Evolutionary conservation across 768 basidiomycete species (phyloP).

Genomic region (Amanita pallidorosea): DNA sequence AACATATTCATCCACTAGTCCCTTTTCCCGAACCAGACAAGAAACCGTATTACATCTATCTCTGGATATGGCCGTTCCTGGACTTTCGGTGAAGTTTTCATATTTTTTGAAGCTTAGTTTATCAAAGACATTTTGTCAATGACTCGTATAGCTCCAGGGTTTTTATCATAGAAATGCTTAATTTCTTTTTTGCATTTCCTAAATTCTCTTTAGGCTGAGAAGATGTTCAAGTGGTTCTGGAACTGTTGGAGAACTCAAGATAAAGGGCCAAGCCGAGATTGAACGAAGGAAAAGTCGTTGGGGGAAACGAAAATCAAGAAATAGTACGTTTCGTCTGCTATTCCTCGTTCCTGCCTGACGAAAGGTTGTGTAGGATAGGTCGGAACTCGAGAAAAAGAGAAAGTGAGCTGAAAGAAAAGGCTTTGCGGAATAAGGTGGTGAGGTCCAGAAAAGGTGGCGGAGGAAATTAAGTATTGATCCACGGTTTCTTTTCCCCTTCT

Average conservation of each 20-base stretch:
- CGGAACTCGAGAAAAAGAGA: slow-evolving; percentile 60
- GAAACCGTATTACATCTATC: too few species aligned
- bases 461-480: neutral
- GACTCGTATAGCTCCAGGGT: too few species aligned
- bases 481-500: slow-evolving; percentile 1
- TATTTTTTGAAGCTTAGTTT: too few species aligned
- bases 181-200: too few species aligned
- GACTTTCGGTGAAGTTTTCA: too few species aligned
- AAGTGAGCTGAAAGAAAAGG: slow-evolving; percentile 73
- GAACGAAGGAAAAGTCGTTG: slow-evolving; percentile 45
- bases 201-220: too few species aligned
- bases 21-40: too few species aligned
- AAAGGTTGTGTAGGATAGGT: slow-evolving; percentile 13
- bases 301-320: slow-evolving; percentile 28
- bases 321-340: slow-evolving; percentile 7
- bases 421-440: slow-evolving; percentile 73
- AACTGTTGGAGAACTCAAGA: slow-evolving; percentile 48
- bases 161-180: too few species aligned
- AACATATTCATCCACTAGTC: too few species aligned
- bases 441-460: slow-evolving; percentile 46
- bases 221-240: slow-evolving; percentile 9
- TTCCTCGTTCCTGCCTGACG: slow-evolving; percentile 5
- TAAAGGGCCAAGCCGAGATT: slow-evolving; percentile 60
- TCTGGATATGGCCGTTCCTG: too few species aligned
- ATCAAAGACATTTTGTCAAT: too few species aligned